Percentiles rank a stretch among this genome's conserved stretches.
These are phyloP conservation scores for Leccinum huronense DNA, from an alignment of 1,284 basidiomycete species.

Conservation along the genomic window DNA sequence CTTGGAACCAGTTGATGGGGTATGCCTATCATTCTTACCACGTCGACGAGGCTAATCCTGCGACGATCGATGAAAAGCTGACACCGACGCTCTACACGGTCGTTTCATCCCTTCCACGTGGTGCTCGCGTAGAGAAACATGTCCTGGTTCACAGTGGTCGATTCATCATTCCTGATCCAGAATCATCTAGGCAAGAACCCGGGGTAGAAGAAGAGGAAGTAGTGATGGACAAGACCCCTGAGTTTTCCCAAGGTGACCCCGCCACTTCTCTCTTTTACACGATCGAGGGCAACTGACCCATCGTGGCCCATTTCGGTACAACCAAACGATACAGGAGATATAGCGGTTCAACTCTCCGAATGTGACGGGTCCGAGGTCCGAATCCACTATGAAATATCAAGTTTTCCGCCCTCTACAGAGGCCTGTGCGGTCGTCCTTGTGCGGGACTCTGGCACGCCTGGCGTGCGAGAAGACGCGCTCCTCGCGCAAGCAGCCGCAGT, in stretches of 20 bases:
- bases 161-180: constrained; percentile 39
- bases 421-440: constrained; percentile 47
- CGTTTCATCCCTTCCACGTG: constrained; percentile 74
- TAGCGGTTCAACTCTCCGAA: constrained; percentile 11
- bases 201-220: constrained; percentile 37
- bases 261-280: constrained; percentile 8
- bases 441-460: constrained; percentile 29
- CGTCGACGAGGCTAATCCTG: not conserved
- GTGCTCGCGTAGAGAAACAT: constrained; percentile 73
- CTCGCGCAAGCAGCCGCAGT: constrained; percentile 13
- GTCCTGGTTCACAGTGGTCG: constrained; percentile 65
- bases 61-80: constrained; percentile 11
- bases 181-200: constrained; percentile 34
- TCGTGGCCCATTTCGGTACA: not conserved
- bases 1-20: constrained; percentile 33
- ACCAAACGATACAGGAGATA: constrained; percentile 17
- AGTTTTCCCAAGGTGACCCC: constrained; percentile 41
- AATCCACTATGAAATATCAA: constrained; percentile 49
- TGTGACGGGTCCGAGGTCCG: constrained; percentile 20
- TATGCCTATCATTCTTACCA: constrained; percentile 10
- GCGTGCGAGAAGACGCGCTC: constrained; percentile 7
- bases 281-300: not conserved
- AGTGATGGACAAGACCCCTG: constrained; percentile 36
- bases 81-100: constrained; percentile 64
- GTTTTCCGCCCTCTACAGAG: constrained; percentile 40